Conservation (phyloP, 192 early-diverging fungal species). For the Mortierella alpina region DNA sequence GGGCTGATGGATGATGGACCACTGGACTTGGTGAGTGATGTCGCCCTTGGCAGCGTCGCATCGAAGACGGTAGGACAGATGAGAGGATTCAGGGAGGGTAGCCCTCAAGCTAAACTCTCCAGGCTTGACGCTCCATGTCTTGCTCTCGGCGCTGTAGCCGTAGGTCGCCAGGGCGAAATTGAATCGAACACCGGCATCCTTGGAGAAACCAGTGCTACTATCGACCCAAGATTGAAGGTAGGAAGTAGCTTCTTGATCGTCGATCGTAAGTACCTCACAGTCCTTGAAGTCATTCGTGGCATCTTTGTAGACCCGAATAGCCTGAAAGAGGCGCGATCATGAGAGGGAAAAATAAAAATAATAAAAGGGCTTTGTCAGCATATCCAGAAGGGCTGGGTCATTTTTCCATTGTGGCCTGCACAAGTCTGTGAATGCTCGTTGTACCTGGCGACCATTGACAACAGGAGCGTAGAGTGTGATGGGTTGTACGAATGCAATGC, state of each 20-base stretch:
- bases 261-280: slow-evolving; percentile 26
- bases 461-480: slow-evolving; percentile 20
- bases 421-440: too few relatives aligned
- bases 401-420: too few relatives aligned
- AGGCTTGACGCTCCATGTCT: background rate
- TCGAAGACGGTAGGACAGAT: slow-evolving; percentile 5
- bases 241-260: slow-evolving; percentile 14
- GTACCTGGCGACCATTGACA: slow-evolving; percentile 19
- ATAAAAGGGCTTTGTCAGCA: background rate
- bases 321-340: background rate
- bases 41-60: background rate
- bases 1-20: background rate
- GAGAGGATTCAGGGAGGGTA: background rate
- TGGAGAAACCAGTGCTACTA: slow-evolving; percentile 9
- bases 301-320: slow-evolving; percentile 15
- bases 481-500: background rate
- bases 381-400: too few relatives aligned
- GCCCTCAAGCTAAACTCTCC: background rate
- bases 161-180: slow-evolving; percentile 16
- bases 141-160: background rate
- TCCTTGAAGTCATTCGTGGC: background rate
- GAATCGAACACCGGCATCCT: slow-evolving; percentile 37
- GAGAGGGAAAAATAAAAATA: background rate
- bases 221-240: slow-evolving; percentile 23
- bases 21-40: background rate